Percentiles rank a stretch among this genome's conserved stretches.
phyloP scores from a whole-genome alignment of 768 basidiomycete genomes.

The Gautieria morchelliformis region DNA sequence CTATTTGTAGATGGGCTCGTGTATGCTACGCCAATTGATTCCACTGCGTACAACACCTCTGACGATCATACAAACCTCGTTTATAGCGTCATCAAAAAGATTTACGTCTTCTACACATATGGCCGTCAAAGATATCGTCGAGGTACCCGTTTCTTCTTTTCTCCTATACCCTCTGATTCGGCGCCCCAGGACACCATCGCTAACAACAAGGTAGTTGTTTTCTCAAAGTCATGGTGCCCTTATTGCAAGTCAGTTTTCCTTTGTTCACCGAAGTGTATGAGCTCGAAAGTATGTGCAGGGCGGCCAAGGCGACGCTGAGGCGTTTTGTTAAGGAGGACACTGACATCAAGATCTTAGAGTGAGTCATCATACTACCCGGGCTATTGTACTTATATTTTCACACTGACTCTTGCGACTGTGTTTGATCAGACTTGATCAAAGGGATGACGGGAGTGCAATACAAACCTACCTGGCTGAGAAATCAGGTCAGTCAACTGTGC shows the following conservation, averaged over 20 bases:
- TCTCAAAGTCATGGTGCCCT: constrained; percentile 52
- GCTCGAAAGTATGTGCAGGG: not conserved
- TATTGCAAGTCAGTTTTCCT: constrained; percentile 33
- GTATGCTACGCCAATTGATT: not conserved
- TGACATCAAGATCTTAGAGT: constrained; percentile 38
- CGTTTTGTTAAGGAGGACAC: not conserved
- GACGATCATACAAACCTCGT: not conserved
- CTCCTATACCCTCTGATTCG: not conserved
- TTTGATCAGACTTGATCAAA: constrained; percentile 42
- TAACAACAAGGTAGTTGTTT: constrained; percentile 44
- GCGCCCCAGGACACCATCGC: constrained; percentile 32
- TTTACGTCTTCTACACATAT: not conserved
- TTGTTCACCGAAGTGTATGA: constrained; percentile 24
- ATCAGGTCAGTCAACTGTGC: constrained; percentile 65
- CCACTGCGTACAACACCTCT: not conserved
- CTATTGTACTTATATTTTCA: not conserved
- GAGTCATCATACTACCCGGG: constrained; percentile 13
- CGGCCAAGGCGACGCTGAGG: not conserved
- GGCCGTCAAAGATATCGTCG: constrained; percentile 27
- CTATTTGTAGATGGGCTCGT: no score
- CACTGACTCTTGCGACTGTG: not conserved
- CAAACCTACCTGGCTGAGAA: constrained; percentile 55
- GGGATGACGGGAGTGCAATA: constrained; percentile 49
- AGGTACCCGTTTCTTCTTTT: constrained; percentile 21
- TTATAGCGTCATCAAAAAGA: not conserved